A percentile compares a stretch with the other conserved stretches of the same genome.
Evolutionary conservation across 106 monocot species (phyloP).

Genomic region (Alisma plantagoaquatica): DNA sequence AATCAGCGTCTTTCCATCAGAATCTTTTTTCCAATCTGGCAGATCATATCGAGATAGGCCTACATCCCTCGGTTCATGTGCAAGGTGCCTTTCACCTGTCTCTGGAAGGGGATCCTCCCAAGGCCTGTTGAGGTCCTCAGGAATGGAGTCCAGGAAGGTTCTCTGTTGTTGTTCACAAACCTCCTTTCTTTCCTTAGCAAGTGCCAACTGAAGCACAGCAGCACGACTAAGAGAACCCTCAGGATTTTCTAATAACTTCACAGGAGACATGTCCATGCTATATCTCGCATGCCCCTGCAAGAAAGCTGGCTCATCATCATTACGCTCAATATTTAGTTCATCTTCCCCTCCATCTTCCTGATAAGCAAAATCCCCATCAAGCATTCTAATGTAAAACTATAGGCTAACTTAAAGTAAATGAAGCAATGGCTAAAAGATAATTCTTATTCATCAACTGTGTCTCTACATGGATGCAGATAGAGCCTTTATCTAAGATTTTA

Average conservation of each 20-base stretch:
- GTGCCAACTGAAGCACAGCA: constrained; percentile 80
- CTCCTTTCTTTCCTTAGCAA: constrained; percentile 84
- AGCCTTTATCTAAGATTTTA: too few species aligned
- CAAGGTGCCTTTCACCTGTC: constrained; percentile 83
- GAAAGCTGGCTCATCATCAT: constrained; percentile 89
- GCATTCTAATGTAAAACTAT: too few species aligned
- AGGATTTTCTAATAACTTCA: constrained; percentile 90
- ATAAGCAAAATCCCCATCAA: too few species aligned
- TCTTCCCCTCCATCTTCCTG: constrained; percentile 86
- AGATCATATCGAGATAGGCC: constrained; percentile 87
- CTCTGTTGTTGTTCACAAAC: constrained; percentile 85
- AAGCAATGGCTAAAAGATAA: too few species aligned
- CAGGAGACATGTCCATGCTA: constrained; percentile 87
- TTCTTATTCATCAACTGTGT: too few species aligned
- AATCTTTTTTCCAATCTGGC: constrained; percentile 96
- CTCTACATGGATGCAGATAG: too few species aligned
- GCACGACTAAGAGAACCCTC: constrained; percentile 85
- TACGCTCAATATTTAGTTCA: constrained; percentile 79
- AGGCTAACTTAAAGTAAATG: too few species aligned
- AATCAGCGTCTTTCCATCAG: constrained; percentile 78
- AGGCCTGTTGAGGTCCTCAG: constrained; percentile 85
- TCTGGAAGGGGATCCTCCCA: constrained; percentile 98
- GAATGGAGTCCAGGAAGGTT: constrained; percentile 85
- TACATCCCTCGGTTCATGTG: constrained; percentile 81
- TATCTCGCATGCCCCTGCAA: constrained; percentile 78